A percentile compares a stretch with the other conserved stretches of the same genome.
Conservation (phyloP, 495 filamentous ascomycete genomes). For the Penicillium lagena region DNA sequence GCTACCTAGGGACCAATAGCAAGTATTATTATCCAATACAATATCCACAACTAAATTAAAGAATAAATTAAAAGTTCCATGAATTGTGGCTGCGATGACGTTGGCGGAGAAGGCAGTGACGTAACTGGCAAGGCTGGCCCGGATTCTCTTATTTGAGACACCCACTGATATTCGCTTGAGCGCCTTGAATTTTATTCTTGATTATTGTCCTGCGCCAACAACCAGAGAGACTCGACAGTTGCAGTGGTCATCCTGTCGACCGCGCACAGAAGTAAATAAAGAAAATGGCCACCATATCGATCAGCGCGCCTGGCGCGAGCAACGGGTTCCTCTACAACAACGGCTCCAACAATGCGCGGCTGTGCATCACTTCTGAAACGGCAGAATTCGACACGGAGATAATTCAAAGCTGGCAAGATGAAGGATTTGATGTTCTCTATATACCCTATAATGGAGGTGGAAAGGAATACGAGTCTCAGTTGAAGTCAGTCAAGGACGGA, state of each 20-base stretch:
- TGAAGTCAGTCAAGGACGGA: slow-evolving; percentile 39
- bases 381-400: slow-evolving; percentile 54
- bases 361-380: slow-evolving; percentile 60
- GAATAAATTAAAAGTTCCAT: slow-evolving; percentile 9
- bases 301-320: slow-evolving; percentile 27
- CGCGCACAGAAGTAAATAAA: not conserved
- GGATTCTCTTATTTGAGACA: no score
- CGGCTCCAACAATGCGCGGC: slow-evolving; percentile 38
- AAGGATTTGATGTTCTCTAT: slow-evolving; percentile 62
- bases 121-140: slow-evolving; percentile 11
- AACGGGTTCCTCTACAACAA: slow-evolving; percentile 36
- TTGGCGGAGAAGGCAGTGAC: slow-evolving; percentile 9
- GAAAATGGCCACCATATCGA: slow-evolving; percentile 33
- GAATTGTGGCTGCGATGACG: slow-evolving; percentile 13
- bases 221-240: not conserved
- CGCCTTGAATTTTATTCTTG: no score
- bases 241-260: no score
- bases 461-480: slow-evolving; percentile 43
- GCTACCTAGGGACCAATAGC: no score
- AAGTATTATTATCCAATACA: no score
- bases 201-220: not conserved
- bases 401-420: slow-evolving; percentile 53
- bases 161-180: no score
- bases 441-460: slow-evolving; percentile 47
- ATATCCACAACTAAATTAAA: not conserved